A percentile compares a stretch with the other conserved stretches of the same genome.
Conservation (phyloP, 106 monocot genomes). For the Acanthochlamys bracteata region DNA sequence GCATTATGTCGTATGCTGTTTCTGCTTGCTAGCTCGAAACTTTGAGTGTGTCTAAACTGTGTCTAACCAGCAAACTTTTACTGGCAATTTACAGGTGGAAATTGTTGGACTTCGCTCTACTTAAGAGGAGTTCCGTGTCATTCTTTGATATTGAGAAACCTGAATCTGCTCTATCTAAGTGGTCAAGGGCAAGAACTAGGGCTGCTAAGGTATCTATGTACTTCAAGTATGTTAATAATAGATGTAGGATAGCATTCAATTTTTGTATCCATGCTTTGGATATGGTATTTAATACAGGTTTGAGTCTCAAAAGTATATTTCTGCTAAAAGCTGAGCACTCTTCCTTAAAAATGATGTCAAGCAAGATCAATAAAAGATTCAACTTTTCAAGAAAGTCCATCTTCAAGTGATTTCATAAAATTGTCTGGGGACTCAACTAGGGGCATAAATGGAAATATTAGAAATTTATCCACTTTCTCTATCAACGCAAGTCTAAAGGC, state of each 20-base stretch:
- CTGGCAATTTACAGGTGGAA: slow-evolving; percentile 88
- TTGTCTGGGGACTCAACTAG: too few relatives aligned
- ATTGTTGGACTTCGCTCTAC: slow-evolving; percentile 85
- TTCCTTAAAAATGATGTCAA: neutral
- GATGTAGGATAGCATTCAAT: neutral
- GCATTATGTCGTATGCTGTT: neutral
- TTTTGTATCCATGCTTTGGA: neutral
- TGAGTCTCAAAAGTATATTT: too few relatives aligned
- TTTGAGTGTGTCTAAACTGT: too few relatives aligned
- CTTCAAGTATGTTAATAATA: neutral
- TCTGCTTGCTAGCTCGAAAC: too few relatives aligned
- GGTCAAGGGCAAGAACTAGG: slow-evolving; percentile 80
- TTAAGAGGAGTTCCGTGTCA: slow-evolving; percentile 81
- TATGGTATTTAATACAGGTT: too few relatives aligned
- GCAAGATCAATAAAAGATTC: neutral
- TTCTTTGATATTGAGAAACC: slow-evolving; percentile 76
- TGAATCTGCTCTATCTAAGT: slow-evolving; percentile 68
- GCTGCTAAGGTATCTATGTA: slow-evolving; percentile 63
- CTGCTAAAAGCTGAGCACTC: neutral
- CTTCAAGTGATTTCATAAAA: too few relatives aligned
- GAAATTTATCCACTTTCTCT: too few relatives aligned
- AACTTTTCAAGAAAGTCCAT: neutral
- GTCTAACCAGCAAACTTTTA: neutral
- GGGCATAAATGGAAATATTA: too few relatives aligned
- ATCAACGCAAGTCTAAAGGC: too few relatives aligned